phyloP scores from a whole-genome alignment of 768 basidiomycete genomes.

The Leccinum longicurvipes region DNA sequence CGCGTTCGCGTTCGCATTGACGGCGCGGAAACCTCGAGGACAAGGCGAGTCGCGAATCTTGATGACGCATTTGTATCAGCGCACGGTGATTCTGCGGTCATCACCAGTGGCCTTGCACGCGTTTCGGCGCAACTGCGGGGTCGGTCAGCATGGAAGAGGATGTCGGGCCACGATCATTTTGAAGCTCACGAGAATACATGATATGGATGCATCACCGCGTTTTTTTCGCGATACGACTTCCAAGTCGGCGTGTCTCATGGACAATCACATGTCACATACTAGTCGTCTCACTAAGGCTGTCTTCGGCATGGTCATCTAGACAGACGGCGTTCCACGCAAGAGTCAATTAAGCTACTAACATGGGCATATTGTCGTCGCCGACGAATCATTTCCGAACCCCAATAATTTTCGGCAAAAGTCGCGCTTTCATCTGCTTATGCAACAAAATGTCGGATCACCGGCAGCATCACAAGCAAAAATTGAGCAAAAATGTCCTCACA shows the following conservation, averaged over 20 bases:
- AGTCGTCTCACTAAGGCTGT: neutral
- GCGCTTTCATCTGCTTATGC: neutral
- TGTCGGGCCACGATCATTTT: neutral
- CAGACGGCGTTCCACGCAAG: neutral
- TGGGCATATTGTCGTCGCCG: neutral
- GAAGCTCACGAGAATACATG: neutral
- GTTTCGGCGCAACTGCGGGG: neutral
- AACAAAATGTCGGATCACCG: neutral
- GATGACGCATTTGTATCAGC: neutral
- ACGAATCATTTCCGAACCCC: neutral
- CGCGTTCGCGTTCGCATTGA: neutral
- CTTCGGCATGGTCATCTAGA: neutral
- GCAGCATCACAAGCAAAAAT: neutral
- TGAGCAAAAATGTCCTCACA: neutral
- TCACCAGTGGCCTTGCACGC: neutral
- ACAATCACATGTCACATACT: neutral
- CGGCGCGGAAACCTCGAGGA: slow-evolving; percentile 12
- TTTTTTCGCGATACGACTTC: neutral
- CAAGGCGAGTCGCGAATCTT: slow-evolving; percentile 11
- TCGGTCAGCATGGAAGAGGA: neutral
- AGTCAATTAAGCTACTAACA: neutral
- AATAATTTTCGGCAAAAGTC: neutral
- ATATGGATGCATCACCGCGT: neutral
- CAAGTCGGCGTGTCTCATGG: neutral
- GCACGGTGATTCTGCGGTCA: neutral